phyloP scores from a whole-genome alignment of 129 eudicot species.

The Arctium lappa region DNA sequence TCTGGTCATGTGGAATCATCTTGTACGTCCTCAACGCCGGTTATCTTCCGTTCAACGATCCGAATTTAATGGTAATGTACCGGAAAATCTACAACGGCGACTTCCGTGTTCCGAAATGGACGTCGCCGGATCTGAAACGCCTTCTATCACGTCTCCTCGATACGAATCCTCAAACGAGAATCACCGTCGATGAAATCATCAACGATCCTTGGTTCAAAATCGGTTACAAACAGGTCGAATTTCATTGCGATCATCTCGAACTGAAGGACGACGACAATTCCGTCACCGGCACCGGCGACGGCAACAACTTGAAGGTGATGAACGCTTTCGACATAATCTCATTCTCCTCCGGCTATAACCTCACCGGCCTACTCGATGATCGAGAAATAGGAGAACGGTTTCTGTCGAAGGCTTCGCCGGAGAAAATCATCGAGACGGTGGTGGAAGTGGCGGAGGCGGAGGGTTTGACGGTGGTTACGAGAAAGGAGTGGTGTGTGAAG shows the following conservation, averaged over 20 bases:
- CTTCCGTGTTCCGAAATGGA: conserved; percentile 33
- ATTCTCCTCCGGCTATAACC: conserved; percentile 26
- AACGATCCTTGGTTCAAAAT: conserved; percentile 36
- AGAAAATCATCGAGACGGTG: conserved; percentile 28
- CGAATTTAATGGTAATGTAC: conserved; percentile 43
- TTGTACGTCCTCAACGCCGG: conserved; percentile 47
- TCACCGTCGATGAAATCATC: conserved; percentile 34
- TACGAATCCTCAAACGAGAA: conserved; percentile 27
- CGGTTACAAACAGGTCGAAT: conserved; percentile 25
- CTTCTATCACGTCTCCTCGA: conserved; percentile 27
- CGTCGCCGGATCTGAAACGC: conserved; percentile 26
- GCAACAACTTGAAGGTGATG: conserved; percentile 19
- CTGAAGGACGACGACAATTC: conserved; percentile 15
- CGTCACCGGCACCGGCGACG: not conserved
- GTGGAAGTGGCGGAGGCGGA: conserved; percentile 47
- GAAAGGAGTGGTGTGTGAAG: conserved; percentile 32
- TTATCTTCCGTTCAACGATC: conserved; percentile 52
- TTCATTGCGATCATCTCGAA: conserved; percentile 24
- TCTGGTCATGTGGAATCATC: conserved; percentile 67
- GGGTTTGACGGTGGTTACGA: conserved; percentile 32
- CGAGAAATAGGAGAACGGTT: conserved; percentile 43
- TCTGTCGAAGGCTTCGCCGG: conserved; percentile 37
- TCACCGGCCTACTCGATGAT: conserved; percentile 18
- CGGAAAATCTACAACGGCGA: conserved; percentile 37
- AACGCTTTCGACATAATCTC: conserved; percentile 35